These are phyloP conservation scores for Chlamydomonas sp. DNA, from an alignment of 139 green algal species.

Conservation along the genomic window DNA sequence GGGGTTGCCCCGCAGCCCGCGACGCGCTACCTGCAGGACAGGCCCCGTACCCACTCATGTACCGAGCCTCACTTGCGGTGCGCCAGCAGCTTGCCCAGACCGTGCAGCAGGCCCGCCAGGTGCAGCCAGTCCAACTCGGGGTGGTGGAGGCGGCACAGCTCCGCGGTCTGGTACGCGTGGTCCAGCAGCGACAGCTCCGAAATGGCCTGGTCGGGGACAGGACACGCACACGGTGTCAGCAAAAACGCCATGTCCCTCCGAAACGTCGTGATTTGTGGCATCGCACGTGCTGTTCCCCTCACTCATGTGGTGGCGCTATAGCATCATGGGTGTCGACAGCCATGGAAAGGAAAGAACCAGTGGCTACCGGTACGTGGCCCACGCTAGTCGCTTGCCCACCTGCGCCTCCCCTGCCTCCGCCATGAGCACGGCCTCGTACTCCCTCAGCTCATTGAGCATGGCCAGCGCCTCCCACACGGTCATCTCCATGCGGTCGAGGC, in stretches of 20 bases:
- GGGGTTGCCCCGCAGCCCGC: no score
- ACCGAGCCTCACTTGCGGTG: conserved; percentile 63
- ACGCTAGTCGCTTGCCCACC: not conserved
- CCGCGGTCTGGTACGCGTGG: conserved; percentile 81
- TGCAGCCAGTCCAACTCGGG: conserved; percentile 87
- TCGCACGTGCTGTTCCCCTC: no score
- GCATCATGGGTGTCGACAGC: no score
- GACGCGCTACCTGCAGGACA: not conserved
- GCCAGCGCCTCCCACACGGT: conserved; percentile 82
- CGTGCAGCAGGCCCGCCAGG: conserved; percentile 84
- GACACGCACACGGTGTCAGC: no score
- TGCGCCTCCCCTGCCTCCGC: conserved; percentile 14
- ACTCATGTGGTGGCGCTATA: no score
- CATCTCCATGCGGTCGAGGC: conserved; percentile 69
- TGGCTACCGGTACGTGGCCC: not conserved
- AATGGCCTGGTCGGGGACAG: conserved; percentile 33
- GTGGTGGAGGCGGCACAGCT: conserved; percentile 76
- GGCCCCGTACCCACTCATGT: not conserved
- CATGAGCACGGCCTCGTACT: conserved; percentile 81
- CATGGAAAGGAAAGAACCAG: no score
- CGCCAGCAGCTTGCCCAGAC: conserved; percentile 87
- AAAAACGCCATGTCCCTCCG: no score
- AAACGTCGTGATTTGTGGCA: no score
- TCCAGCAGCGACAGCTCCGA: conserved; percentile 78
- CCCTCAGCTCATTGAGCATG: conserved; percentile 69